Evolutionary conservation across 2,329 filamentous ascomycete species (phyloP), one percentile per base, ranked within the genome.

Genomic region (Aureobasidium sp.): DNA sequence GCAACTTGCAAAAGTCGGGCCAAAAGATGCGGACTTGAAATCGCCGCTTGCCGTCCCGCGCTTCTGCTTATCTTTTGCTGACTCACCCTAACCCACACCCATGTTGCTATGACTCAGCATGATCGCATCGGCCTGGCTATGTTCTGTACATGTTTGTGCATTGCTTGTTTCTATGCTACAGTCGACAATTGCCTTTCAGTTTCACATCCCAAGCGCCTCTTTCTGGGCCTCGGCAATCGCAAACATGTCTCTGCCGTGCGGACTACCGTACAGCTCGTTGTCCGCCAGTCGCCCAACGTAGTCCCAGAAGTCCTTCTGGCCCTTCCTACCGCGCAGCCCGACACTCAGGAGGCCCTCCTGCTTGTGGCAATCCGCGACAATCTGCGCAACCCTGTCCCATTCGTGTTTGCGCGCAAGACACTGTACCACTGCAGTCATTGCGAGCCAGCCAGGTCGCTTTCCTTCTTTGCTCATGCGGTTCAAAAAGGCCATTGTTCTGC

Each of bases 401-500:
- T 74, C 68, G 4, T 65, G 63, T 1, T 65, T 60, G 4, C 66
- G 61, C 4, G 63, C 65, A 24, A 76, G 61, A 21, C 70, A 69
- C 10, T 61, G 51, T 8, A 74, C 64, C 4, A 73, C 66, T 7
- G 58, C 58, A 7, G 61, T 58, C 45, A 77, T 62, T 3, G 73
- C 70, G 10, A 44, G 45, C 70, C 71, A 78, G 4, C 69, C 65
- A 1, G 73, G 72, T 11, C 66, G 60, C 56, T 69, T 70, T 7
- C 72, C 69, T 12, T 69, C 63, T 25, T 59, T 63, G 1, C 63
- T 61, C 67, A 74, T 71, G 25, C 62, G 63, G 10, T 59, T 61
- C 25, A 76, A 62, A 39, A 74, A 69, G 5, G 61, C 61, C 62
- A 75, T 69, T 66, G 75, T 68, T 55, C 83, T 74, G 40, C 78